Percentiles rank a stretch among this genome's conserved stretches.
Evolutionary conservation across 768 basidiomycete species (phyloP).

Genomic region (Hypsizygus marmoreus): DNA sequence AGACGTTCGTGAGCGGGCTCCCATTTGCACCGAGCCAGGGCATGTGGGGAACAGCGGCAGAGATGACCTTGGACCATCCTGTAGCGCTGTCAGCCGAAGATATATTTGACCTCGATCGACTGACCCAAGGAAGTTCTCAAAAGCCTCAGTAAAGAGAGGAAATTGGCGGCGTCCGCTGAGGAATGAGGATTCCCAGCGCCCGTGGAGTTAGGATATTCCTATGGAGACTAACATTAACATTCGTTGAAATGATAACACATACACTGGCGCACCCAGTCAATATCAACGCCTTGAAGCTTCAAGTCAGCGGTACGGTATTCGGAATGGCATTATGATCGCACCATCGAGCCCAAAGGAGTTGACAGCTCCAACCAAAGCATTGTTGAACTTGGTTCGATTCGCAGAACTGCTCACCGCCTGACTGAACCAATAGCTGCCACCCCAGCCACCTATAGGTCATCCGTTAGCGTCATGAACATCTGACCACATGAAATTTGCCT

Average conservation of each 20-base stretch:
- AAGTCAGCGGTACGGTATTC: conserved; percentile 38
- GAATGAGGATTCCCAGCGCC: conserved; percentile 66
- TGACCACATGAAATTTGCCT: conserved; percentile 26
- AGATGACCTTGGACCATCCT: conserved; percentile 61
- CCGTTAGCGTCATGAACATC: background rate
- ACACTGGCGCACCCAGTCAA: conserved; percentile 54
- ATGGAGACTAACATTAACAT: conserved; percentile 33
- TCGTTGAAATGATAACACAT: conserved; percentile 19
- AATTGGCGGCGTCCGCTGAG: conserved; percentile 60
- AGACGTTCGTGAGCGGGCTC: conserved; percentile 61
- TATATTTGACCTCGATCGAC: conserved; percentile 3
- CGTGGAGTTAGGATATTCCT: conserved; percentile 73
- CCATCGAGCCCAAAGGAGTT: conserved; percentile 67
- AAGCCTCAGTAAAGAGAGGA: conserved; percentile 58
- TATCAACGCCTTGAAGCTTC: conserved; percentile 37
- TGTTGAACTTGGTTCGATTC: conserved; percentile 55
- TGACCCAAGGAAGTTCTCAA: conserved; percentile 58
- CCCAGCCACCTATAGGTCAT: conserved; percentile 58
- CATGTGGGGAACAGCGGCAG: conserved; percentile 67
- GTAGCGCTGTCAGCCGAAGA: conserved; percentile 18
- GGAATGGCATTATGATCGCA: conserved; percentile 31
- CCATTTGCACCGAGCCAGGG: conserved; percentile 71
- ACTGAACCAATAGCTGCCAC: conserved; percentile 66
- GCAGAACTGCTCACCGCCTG: conserved; percentile 48
- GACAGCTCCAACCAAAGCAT: conserved; percentile 55